Conservation (phyloP, 2,329 filamentous ascomycete species). For the Claviceps capensis region DNA sequence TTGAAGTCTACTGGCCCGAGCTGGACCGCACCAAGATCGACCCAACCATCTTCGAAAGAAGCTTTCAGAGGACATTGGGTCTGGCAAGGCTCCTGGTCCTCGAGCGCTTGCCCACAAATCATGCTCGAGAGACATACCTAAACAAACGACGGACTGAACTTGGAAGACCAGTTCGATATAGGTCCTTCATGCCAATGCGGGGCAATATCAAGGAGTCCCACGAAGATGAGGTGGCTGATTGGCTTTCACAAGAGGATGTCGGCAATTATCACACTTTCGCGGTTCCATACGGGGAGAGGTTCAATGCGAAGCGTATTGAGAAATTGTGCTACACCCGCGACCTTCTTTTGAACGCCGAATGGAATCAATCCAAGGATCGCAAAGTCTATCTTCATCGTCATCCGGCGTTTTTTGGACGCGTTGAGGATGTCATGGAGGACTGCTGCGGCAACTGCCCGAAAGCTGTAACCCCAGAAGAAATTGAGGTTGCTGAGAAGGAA, state of each 20-base stretch:
- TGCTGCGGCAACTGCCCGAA: conserved; percentile 71
- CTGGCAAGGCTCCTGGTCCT: conserved; percentile 68
- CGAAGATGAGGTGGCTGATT: conserved; percentile 74
- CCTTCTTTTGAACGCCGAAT: conserved; percentile 70
- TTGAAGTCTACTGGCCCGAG: conserved; percentile 69
- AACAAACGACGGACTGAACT: conserved; percentile 57
- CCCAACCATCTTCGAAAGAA: conserved; percentile 76
- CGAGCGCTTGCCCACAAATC: conserved; percentile 58
- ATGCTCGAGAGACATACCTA: conserved; percentile 56
- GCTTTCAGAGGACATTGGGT: conserved; percentile 61
- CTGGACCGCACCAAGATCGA: conserved; percentile 65
- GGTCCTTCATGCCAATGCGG: conserved; percentile 20
- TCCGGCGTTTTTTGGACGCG: conserved; percentile 70
- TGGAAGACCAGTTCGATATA: conserved; percentile 42
- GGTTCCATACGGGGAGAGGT: conserved; percentile 50
- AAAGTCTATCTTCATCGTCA: conserved; percentile 69
- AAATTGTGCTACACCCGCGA: conserved; percentile 73
- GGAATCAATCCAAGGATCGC: conserved; percentile 68
- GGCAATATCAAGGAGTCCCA: conserved; percentile 67
- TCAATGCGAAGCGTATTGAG: conserved; percentile 59
- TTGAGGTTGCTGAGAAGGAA: conserved; percentile 57
- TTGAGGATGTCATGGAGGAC: conserved; percentile 61
- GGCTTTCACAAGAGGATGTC: conserved; percentile 63
- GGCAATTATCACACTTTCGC: conserved; percentile 70
- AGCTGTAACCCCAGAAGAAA: conserved; percentile 56